These are phyloP conservation scores for Sanguinoderma infundibulare DNA, from an alignment of 1,284 basidiomycete genomes.

Conservation along the genomic window DNA sequence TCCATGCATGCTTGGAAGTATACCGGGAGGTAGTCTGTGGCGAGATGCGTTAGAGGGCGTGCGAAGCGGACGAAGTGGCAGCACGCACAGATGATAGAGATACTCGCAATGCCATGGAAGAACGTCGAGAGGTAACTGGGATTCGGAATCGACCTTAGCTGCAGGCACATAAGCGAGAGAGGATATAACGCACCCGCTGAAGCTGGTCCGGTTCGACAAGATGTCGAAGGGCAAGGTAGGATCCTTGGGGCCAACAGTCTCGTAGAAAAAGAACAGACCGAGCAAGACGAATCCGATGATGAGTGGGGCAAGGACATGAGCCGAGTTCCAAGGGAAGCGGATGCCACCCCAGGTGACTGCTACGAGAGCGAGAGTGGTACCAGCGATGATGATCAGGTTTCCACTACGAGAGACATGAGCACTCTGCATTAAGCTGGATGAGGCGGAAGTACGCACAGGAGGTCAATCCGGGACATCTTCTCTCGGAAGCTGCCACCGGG, in stretches of 20 bases:
- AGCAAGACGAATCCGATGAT: slow-evolving; percentile 24
- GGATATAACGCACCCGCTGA: slow-evolving; percentile 29
- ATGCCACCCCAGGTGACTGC: slow-evolving; percentile 28
- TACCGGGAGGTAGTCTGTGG: slow-evolving; percentile 39
- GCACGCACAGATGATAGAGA: slow-evolving; percentile 17
- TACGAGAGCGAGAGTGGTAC: slow-evolving; percentile 19
- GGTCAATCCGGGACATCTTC: slow-evolving; percentile 30
- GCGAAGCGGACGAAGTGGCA: not conserved
- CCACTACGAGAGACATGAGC: slow-evolving; percentile 13
- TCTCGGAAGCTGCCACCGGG: slow-evolving; percentile 31
- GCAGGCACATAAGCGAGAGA: too few relatives aligned
- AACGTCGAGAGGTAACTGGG: slow-evolving; percentile 29
- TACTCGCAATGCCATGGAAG: slow-evolving; percentile 17
- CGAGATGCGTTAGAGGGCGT: slow-evolving; percentile 1
- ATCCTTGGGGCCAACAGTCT: slow-evolving; percentile 6
- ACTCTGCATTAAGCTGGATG: too few relatives aligned
- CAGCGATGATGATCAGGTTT: slow-evolving; percentile 22
- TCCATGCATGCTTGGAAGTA: slow-evolving; percentile 45
- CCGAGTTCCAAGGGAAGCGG: slow-evolving; percentile 23
- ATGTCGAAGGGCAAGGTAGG: slow-evolving; percentile 34
- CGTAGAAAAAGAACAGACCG: slow-evolving; percentile 22
- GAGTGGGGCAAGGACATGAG: slow-evolving; percentile 24
- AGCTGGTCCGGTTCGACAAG: slow-evolving; percentile 35
- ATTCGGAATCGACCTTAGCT: not conserved
- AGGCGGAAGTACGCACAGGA: slow-evolving; percentile 28